Evolutionary conservation across 164 flowering plant species (phyloP), one percentile per base, ranked within the genome.

Genomic region (Vitis rupestris): DNA sequence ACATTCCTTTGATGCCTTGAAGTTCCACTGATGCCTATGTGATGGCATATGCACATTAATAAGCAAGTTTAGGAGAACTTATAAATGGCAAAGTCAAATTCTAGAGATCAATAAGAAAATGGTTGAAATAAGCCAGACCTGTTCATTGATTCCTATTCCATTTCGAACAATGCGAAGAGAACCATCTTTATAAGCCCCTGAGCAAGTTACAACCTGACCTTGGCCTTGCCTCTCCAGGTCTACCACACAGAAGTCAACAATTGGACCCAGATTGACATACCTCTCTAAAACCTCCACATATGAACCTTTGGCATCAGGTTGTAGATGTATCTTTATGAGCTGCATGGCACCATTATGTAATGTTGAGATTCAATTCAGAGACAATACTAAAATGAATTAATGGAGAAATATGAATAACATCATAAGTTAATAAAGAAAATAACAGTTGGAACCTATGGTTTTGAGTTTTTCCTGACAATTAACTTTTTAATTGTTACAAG

Each of bases 181-280:
- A 69, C 99, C 99, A 88, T 96, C 99, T 75, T 96, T 96, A 63
- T 87, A 91, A 53, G 99, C 98, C 76, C 98, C 99, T 27, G 99
- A 95, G 82, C 99, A 95, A 69, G 99, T 93, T 17, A 91, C 98
- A 71, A 95, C 98, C 80, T 95, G 99, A 51, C 99, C 97, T 81
- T 95, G 99, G 54, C 99, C 99, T 81, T 95, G 98, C 81, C 99
- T 91, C 85, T 95, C 99, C 65, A 91, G 89, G 83, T 95, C 99
- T 51, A 95, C 99, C 72, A 95, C 97, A 79, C 97, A 93, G 74
- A 95, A 95, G 80, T 95, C 98, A 61, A 90, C 96, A 65, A 93
- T 95, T 13, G 99, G 99, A 52, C 99, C 99, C 86, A 95, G 83
- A 77, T 95, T 95, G 68, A 95, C 94, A 74, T 85, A 93, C 58